A percentile compares a stretch with the other conserved stretches of the same genome.
Evolutionary conservation across 2,329 filamentous ascomycete species (phyloP).

Genomic region (Aspergillus carbonarius): DNA sequence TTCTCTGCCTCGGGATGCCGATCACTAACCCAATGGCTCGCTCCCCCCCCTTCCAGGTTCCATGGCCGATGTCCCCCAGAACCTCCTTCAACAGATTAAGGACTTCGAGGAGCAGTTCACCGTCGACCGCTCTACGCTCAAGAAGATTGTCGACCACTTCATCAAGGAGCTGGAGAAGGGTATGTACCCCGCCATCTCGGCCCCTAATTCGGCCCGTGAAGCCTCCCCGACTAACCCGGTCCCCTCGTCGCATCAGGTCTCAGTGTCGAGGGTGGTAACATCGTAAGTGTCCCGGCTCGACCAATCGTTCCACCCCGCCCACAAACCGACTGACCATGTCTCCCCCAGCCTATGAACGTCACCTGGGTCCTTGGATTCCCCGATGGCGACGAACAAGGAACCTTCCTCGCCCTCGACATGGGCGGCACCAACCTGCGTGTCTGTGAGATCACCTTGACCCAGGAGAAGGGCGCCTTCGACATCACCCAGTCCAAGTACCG

Average conservation of each 20-base stretch:
- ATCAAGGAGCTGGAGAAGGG: slow-evolving; percentile 83
- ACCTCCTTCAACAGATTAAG: slow-evolving; percentile 77
- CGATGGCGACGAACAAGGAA: slow-evolving; percentile 81
- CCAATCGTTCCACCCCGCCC: background rate
- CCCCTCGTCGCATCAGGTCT: slow-evolving; percentile 58
- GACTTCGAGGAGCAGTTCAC: slow-evolving; percentile 81
- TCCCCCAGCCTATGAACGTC: slow-evolving; percentile 83
- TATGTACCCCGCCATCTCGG: slow-evolving; percentile 35
- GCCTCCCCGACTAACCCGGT: background rate
- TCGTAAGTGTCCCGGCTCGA: slow-evolving; percentile 61
- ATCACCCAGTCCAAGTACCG: slow-evolving; percentile 96
- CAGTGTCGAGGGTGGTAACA: slow-evolving; percentile 83
- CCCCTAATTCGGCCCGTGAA: background rate
- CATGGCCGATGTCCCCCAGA: slow-evolving; percentile 85
- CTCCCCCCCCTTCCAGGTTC: slow-evolving; percentile 62
- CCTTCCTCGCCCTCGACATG: slow-evolving; percentile 89
- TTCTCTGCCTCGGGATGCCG: background rate
- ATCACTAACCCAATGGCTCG: slow-evolving; percentile 5
- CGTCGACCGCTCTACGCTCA: slow-evolving; percentile 74
- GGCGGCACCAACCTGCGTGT: slow-evolving; percentile 94
- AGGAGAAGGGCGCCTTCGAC: slow-evolving; percentile 85
- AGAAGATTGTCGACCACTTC: slow-evolving; percentile 88
- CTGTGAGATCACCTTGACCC: slow-evolving; percentile 85
- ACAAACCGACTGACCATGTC: background rate
- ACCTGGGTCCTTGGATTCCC: slow-evolving; percentile 94